These are phyloP conservation scores for Voacanga thouarsii DNA, from an alignment of 257 asterid species.

Conservation along the genomic window DNA sequence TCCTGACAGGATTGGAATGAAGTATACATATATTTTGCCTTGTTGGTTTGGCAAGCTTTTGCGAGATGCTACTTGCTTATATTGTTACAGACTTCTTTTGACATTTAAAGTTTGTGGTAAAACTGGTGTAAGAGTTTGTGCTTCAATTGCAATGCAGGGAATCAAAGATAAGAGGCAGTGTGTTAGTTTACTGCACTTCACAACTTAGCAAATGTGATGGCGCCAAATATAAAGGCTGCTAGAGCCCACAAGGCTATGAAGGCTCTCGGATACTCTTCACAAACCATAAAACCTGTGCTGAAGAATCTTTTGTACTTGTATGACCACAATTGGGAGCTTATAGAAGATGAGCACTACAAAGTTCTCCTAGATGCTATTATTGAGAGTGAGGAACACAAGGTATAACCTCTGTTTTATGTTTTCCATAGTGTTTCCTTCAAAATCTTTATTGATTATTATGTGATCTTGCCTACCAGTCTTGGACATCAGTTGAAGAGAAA, in stretches of 20 bases:
- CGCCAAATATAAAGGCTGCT: background rate
- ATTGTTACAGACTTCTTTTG: background rate
- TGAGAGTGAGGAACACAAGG: background rate
- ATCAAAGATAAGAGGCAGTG: background rate
- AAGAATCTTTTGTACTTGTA: background rate
- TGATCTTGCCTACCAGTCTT: background rate
- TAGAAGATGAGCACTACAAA: background rate
- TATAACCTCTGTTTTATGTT: background rate
- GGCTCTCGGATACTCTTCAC: background rate
- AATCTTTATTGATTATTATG: background rate
- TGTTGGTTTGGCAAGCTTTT: background rate
- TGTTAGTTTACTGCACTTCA: background rate
- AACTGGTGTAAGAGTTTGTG: background rate
- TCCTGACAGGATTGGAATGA: no score
- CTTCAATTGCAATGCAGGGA: background rate
- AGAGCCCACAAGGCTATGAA: conserved; percentile 7
- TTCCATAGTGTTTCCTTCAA: background rate
- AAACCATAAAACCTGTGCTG: background rate
- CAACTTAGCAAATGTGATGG: background rate
- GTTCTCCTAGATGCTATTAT: conserved; percentile 5
- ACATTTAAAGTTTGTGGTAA: background rate
- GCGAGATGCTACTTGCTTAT: background rate
- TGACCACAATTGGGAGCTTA: conserved; percentile 4
- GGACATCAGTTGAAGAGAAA: background rate
- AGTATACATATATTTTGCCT: background rate